Evolutionary conservation across 1,284 basidiomycete genomes (phyloP), one percentile per base, ranked within the genome.

Genomic region (Cryptococcus hybrid): DNA sequence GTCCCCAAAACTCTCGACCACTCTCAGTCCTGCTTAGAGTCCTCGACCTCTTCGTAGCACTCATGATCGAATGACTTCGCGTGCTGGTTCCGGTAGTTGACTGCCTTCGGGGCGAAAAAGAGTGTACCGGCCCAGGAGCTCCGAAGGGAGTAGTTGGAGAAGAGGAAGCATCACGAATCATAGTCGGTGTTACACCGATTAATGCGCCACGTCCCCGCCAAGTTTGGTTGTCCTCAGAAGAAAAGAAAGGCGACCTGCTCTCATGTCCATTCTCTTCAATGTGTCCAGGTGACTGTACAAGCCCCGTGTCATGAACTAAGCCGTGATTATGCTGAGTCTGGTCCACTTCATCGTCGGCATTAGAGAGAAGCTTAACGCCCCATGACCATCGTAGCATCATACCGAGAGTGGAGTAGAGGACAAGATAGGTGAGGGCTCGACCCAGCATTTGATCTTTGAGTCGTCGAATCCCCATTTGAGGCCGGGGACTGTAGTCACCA

Each of bases 351-450:
- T 85, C 83, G 62, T 93, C 89, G 1, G 88, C 86, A 58, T 83
- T 83, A 0, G 89, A 84, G 7, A 94, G 82, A 0, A 93, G 82
- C 55, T 83, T 84, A 11, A 95, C 87, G 11, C 92, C 91, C 68
- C 87, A 92, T 56, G 88, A 90, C 88, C 91, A 94, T 24, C 91
- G 87, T n/a, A 94, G 77, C 66, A 94, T 85, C 90, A 95, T 96
- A 56, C 93, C 92, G 45, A 97, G 82, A 0, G 93, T 96, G 59
- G 89, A 92, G 75, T 93, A 94, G 15, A 96, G 81, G 5, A 95
- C 90, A 44, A 97, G 83, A 72, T 97, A 96, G 0, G 92, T 93
- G 59, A 97, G 80, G 0, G 94, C 91, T 9, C 93, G 84, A 54
- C 93, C 92, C 44, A 96, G 83, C 90, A 96, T 96, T 39, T 88